Percentiles rank a stretch among this genome's conserved stretches.
These are phyloP conservation scores for Camellia sinensis DNA, from an alignment of 148 eudicot genomes.

Conservation along the genomic window DNA sequence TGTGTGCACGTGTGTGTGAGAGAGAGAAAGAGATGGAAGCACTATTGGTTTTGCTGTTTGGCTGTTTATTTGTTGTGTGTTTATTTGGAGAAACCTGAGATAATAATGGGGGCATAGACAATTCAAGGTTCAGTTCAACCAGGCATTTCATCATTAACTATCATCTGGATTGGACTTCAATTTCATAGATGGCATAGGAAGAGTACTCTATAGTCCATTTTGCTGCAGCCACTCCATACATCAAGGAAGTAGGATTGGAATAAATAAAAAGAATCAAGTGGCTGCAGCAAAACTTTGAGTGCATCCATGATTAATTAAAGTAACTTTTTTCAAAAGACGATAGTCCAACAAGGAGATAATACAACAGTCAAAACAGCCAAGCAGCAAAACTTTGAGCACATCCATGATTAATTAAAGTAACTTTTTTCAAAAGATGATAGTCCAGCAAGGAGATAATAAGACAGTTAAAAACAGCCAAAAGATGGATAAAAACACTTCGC, in stretches of 20 bases:
- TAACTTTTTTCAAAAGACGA: neutral
- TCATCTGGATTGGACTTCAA: neutral
- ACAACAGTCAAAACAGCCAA: conserved; percentile 1
- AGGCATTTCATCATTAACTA: neutral
- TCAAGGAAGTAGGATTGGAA: neutral
- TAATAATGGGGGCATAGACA: neutral
- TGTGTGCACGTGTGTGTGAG: neutral
- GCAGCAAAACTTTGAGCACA: conserved; percentile 3
- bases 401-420: neutral
- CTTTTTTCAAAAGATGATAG: neutral
- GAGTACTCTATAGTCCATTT: neutral
- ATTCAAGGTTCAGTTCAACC: neutral
- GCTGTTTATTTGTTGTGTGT: neutral
- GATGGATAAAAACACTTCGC: neutral
- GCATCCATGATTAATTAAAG: neutral
- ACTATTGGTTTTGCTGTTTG: neutral
- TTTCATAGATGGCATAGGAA: too few species aligned
- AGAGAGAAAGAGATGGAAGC: neutral
- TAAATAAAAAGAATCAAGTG: neutral
- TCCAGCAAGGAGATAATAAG: neutral
- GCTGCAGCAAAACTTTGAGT: neutral
- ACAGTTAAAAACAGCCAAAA: neutral
- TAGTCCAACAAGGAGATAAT: neutral
- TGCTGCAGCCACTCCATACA: neutral
- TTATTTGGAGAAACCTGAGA: neutral